Evolutionary conservation across 176 grass and related monocot genomes (phyloP).

Genomic region (Puccinellia tenuiflora): DNA sequence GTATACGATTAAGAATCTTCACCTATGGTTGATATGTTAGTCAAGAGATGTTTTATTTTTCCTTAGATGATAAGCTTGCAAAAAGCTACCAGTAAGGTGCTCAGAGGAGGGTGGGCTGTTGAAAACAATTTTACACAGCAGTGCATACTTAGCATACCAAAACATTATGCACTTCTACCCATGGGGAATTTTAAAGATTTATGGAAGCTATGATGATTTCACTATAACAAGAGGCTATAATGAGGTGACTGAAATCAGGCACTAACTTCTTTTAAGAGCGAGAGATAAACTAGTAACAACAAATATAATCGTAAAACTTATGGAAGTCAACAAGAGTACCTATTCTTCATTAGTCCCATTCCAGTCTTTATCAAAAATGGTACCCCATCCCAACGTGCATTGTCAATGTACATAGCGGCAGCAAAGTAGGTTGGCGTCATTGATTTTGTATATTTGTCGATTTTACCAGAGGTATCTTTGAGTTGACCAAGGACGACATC

Average conservation of each 20-base stretch:
- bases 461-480: conserved; percentile 54
- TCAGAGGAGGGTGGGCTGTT: neutral
- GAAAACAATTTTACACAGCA: neutral
- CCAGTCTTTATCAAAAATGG: conserved; percentile 95
- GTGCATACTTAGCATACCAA: neutral
- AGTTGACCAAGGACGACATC: conserved; percentile 89
- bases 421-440: conserved; percentile 85
- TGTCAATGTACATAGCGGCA: conserved; percentile 87
- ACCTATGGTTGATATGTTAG: conserved; percentile 7
- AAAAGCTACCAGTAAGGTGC: neutral
- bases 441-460: conserved; percentile 69
- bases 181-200: neutral
- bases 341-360: conserved; percentile 81
- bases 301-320: neutral
- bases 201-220: neutral
- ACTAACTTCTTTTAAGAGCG: neutral
- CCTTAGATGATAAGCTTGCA: neutral
- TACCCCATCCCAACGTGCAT: conserved; percentile 93
- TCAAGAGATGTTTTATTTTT: neutral
- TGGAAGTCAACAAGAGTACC: conserved; percentile 33
- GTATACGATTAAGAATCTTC: neutral
- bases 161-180: conserved; percentile 1
- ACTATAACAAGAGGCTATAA: neutral
- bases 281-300: neutral
- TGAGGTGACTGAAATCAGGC: neutral